These are phyloP conservation scores for Trichaptum fuscoviolaceum DNA, from an alignment of 768 basidiomycete genomes.

Conservation along the genomic window DNA sequence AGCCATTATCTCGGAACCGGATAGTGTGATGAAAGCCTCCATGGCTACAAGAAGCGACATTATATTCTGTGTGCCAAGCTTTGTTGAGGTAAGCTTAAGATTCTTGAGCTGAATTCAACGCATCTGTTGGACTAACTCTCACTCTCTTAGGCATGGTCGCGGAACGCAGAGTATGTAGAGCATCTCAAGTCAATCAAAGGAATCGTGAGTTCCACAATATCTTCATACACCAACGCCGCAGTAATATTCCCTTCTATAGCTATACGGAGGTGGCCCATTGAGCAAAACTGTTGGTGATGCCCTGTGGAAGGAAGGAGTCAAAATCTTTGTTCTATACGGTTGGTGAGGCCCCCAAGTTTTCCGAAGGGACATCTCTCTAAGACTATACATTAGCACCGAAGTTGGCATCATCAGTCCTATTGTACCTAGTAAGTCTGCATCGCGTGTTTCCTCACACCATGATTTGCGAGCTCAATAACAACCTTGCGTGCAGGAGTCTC, in stretches of 20 bases:
- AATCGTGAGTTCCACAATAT: constrained; percentile 11
- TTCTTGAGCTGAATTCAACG: not conserved
- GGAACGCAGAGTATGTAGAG: constrained; percentile 7
- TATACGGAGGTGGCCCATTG: constrained; percentile 20
- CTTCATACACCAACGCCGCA: not conserved
- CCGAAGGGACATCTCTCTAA: not conserved
- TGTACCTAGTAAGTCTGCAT: constrained; percentile 1
- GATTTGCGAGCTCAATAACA: not conserved
- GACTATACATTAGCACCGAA: constrained; percentile 3
- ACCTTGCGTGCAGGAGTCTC: not conserved
- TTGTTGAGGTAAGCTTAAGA: constrained; percentile 11
- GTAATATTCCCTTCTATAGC: constrained; percentile 4
- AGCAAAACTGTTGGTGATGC: constrained; percentile 20
- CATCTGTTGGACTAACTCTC: not conserved
- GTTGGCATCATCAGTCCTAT: not conserved
- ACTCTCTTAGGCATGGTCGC: constrained; percentile 11
- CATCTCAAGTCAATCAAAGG: constrained; percentile 9
- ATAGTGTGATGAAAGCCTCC: constrained; percentile 11
- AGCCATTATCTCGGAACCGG: constrained; percentile 11
- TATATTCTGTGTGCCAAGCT: constrained; percentile 13
- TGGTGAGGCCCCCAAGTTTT: constrained; percentile 1
- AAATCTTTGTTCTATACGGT: constrained; percentile 11
- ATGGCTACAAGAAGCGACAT: not conserved
- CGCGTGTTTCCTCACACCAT: not conserved
- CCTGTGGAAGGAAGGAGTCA: constrained; percentile 18